Conservation (phyloP, 805 yeast species). For the Candida insectorum region DNA sequence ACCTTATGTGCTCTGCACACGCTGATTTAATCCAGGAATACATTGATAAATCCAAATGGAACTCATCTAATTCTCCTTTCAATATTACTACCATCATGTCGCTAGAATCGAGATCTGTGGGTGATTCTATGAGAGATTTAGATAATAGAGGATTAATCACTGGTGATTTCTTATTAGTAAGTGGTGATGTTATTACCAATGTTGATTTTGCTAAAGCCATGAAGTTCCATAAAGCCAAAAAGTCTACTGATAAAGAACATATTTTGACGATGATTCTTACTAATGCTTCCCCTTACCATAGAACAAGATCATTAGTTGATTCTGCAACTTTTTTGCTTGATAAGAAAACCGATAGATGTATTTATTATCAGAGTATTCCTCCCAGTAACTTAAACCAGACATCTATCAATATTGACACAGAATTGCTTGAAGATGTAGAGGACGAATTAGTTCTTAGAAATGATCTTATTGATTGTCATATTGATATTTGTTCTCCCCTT, state of each 20-base stretch:
- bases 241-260: constrained; percentile 78
- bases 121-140: constrained; percentile 95
- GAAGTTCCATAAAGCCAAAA: constrained; percentile 69
- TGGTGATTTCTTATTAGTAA: constrained; percentile 83
- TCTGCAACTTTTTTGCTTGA: constrained; percentile 86
- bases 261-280: constrained; percentile 92
- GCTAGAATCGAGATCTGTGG: constrained; percentile 85
- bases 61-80: constrained; percentile 69
- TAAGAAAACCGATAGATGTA: constrained; percentile 66
- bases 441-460: constrained; percentile 77
- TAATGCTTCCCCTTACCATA: constrained; percentile 78
- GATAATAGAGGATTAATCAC: constrained; percentile 87
- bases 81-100: constrained; percentile 74
- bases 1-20: constrained; percentile 84
- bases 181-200: constrained; percentile 96
- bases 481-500: constrained; percentile 91
- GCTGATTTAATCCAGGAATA: constrained; percentile 85
- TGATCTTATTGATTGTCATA: constrained; percentile 93
- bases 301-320: constrained; percentile 76
- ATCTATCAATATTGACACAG: constrained; percentile 70
- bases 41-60: constrained; percentile 72
- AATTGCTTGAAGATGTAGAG: constrained; percentile 69
- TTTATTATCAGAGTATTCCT: constrained; percentile 80
- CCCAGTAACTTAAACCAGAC: constrained; percentile 38
- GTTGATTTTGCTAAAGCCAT: constrained; percentile 73